Evolutionary conservation across 2,329 filamentous ascomycete genomes (phyloP).

Genomic region (Teratosphaeria zuluensis): DNA sequence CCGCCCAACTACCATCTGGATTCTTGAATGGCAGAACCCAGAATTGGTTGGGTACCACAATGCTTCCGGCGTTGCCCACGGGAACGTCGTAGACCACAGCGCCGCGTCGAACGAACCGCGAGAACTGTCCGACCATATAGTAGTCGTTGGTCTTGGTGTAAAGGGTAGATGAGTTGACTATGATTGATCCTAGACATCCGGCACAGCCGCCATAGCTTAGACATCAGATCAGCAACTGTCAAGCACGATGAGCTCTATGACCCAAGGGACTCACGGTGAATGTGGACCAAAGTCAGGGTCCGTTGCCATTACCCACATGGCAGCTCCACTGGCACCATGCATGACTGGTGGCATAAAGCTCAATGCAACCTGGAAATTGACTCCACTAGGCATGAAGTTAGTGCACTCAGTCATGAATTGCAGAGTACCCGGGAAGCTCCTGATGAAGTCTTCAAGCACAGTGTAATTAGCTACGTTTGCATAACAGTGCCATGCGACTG

Average conservation of each 20-base stretch:
- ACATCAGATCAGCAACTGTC: neutral
- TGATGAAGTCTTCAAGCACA: conserved; percentile 33
- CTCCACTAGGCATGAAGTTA: conserved; percentile 12
- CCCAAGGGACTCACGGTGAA: conserved; percentile 15
- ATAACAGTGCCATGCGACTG: conserved; percentile 33
- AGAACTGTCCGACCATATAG: conserved; percentile 46
- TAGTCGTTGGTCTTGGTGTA: conserved; percentile 42
- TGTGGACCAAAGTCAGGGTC: conserved; percentile 36
- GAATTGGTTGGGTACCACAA: conserved; percentile 9
- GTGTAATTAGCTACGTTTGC: conserved; percentile 22
- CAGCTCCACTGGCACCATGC: conserved; percentile 38
- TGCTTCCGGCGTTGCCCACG: conserved; percentile 4
- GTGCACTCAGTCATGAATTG: conserved; percentile 45
- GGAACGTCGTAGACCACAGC: conserved; percentile 11
- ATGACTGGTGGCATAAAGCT: conserved; percentile 23
- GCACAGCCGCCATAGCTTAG: conserved; percentile 29
- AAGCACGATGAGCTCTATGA: neutral
- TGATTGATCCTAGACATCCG: conserved; percentile 56
- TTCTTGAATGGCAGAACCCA: conserved; percentile 13
- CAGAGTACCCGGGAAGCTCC: conserved; percentile 28
- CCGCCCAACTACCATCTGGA: conserved; percentile 14
- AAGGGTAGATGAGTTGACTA: conserved; percentile 53
- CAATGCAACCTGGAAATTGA: conserved; percentile 13
- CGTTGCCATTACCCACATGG: conserved; percentile 39
- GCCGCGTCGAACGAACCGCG: conserved; percentile 14